A percentile compares a stretch with the other conserved stretches of the same genome.
Evolutionary conservation across 2,329 filamentous ascomycete genomes (phyloP).

Genomic region (Aspergillus udagawae): DNA sequence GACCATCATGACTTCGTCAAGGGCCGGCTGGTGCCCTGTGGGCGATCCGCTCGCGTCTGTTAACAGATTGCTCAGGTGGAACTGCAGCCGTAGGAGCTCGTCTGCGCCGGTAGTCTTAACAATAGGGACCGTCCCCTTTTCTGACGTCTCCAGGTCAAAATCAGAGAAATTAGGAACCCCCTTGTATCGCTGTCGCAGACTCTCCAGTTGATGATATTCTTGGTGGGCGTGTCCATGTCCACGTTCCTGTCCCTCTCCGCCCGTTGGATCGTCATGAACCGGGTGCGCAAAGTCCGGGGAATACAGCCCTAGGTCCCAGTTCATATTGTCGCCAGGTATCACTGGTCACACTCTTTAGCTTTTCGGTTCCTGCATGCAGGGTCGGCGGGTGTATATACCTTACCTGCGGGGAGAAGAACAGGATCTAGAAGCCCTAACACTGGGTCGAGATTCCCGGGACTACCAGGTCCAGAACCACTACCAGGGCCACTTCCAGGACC

Average conservation of each 20-base stretch:
- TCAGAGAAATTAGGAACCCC: neutral
- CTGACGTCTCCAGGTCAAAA: neutral
- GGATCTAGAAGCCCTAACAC: no score
- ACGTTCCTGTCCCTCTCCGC: neutral
- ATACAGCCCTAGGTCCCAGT: neutral
- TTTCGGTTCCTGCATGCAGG: neutral
- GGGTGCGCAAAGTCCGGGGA: neutral
- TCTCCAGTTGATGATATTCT: neutral
- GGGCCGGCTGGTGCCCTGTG: neutral
- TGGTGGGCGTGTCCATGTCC: neutral
- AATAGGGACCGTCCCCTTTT: neutral
- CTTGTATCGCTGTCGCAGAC: neutral
- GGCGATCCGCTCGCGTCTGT: neutral
- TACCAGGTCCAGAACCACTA: no score
- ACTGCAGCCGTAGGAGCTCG: neutral
- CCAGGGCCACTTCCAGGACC: no score
- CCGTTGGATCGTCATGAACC: neutral
- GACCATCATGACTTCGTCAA: neutral
- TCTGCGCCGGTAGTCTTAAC: neutral
- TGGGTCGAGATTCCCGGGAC: no score
- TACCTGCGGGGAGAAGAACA: neutral
- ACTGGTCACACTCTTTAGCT: neutral
- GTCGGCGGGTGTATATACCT: neutral
- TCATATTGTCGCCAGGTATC: neutral
- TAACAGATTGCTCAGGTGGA: neutral